Conservation (phyloP, 305 asterid genomes). For the Plantago coronopus region DNA sequence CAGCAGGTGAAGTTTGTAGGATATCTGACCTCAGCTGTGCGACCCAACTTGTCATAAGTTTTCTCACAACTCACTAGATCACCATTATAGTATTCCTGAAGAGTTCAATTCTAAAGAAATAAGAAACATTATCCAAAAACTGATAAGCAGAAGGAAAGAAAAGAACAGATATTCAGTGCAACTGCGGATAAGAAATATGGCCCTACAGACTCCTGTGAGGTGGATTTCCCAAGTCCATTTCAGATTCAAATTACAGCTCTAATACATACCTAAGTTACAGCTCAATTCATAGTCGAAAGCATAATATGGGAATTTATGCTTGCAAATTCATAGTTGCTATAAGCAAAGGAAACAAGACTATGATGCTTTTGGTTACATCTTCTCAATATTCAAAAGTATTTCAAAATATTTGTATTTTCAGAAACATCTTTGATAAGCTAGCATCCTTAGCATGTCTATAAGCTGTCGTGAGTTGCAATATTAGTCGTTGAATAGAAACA, state of each 20-base stretch:
- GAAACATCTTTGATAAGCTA: background rate
- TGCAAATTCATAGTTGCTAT: too few species aligned
- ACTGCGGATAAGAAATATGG: too few species aligned
- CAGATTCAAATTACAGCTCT: too few species aligned
- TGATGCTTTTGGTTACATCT: too few species aligned
- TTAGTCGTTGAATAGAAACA: background rate
- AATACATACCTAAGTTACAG: too few species aligned
- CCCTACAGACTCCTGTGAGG: too few species aligned
- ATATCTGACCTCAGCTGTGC: constrained; percentile 78
- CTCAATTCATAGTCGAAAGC: too few species aligned
- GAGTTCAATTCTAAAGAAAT: constrained; percentile 16
- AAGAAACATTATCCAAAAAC: constrained; percentile 16
- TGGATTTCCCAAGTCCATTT: too few species aligned
- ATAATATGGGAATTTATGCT: too few species aligned
- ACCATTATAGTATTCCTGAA: constrained; percentile 73
- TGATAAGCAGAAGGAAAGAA: background rate
- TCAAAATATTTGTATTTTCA: background rate
- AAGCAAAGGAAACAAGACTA: too few species aligned
- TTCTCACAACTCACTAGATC: constrained; percentile 72
- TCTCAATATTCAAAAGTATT: background rate
- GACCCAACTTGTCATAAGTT: constrained; percentile 85
- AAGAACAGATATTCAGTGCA: too few species aligned
- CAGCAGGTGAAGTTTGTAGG: constrained; percentile 2
- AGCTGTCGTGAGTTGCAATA: background rate
- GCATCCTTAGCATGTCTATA: too few species aligned